These are phyloP conservation scores for Eimeria praecox DNA, from an alignment of 169 alveolate species.

Conservation along the genomic window DNA sequence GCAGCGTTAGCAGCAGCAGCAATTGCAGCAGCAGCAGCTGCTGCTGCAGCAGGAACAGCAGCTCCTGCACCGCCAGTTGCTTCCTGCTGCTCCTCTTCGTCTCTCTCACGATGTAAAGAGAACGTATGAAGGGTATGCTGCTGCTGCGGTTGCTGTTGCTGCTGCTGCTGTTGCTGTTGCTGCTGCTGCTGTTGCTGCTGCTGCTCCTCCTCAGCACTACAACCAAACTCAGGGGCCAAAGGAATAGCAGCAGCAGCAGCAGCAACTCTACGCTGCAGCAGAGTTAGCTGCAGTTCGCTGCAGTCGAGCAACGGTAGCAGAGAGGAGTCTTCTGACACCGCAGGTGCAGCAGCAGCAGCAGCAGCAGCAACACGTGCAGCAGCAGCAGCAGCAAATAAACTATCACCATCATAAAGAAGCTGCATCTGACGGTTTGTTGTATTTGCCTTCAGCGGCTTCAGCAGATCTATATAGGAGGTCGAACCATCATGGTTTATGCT, in stretches of 20 bases:
- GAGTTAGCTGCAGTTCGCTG: neutral
- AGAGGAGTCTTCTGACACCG: neutral
- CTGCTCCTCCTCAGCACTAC: neutral
- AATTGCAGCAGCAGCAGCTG: neutral
- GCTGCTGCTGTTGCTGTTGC: neutral
- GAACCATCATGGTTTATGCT: neutral
- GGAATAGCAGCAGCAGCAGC: slow-evolving; percentile 1
- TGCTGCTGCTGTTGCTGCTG: neutral
- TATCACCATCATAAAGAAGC: neutral
- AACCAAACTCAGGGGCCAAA: neutral
- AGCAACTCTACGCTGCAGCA: neutral
- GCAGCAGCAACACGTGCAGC: slow-evolving; percentile 22
- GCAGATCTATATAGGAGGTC: neutral
- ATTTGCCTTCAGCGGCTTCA: neutral
- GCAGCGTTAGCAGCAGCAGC: neutral
- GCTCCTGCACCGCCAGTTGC: neutral
- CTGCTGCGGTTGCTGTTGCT: neutral
- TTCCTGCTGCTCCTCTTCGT: neutral
- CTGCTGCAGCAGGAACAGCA: neutral
- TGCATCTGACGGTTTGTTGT: neutral
- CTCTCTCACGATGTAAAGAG: neutral
- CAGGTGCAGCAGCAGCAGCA: neutral
- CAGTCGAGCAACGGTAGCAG: neutral
- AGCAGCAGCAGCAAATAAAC: slow-evolving; percentile 4
- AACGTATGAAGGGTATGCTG: neutral